These are phyloP conservation scores for Aspergillus ellipticus DNA, from an alignment of 495 filamentous ascomycete species.

Conservation along the genomic window DNA sequence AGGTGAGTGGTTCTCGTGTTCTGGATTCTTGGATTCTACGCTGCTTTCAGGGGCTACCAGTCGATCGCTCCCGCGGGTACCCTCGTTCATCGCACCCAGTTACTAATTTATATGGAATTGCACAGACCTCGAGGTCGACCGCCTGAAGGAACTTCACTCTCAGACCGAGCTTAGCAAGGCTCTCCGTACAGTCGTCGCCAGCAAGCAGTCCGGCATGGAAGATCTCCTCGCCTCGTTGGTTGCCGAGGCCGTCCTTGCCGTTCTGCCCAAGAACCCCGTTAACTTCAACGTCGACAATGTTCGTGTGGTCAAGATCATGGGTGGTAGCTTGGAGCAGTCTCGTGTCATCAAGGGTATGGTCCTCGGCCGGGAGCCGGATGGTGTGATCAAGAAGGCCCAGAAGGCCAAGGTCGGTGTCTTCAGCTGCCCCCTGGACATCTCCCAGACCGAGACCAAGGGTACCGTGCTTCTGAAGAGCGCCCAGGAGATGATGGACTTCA, in stretches of 20 bases:
- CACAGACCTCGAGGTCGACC: conserved; percentile 81
- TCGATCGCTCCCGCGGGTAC: neutral
- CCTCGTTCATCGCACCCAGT: neutral
- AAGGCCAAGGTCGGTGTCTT: conserved; percentile 97
- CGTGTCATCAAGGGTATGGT: conserved; percentile 98
- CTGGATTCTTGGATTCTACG: neutral
- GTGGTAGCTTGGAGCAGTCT: conserved; percentile 87
- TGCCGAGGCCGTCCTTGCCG: conserved; percentile 87
- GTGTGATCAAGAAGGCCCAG: conserved; percentile 78
- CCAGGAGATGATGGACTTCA: conserved; percentile 98
- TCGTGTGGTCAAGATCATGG: conserved; percentile 99
- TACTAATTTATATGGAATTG: conserved; percentile 3
- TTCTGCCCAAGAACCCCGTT: conserved; percentile 92
- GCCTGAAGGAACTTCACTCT: conserved; percentile 77
- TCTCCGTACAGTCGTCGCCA: conserved; percentile 89
- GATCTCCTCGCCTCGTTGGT: conserved; percentile 82
- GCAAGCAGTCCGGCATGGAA: conserved; percentile 93
- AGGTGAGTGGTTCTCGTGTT: conserved; percentile 43
- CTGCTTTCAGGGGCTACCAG: conserved; percentile 13
- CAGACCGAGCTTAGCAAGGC: conserved; percentile 87
- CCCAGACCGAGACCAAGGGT: conserved; percentile 99
- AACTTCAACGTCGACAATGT: conserved; percentile 99
- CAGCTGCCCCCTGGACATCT: conserved; percentile 92
- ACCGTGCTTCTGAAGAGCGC: conserved; percentile 97
- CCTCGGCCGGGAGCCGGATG: conserved; percentile 88